Conservation (phyloP, 23 red algal species). For the Gracilaria domingensis region DNA sequence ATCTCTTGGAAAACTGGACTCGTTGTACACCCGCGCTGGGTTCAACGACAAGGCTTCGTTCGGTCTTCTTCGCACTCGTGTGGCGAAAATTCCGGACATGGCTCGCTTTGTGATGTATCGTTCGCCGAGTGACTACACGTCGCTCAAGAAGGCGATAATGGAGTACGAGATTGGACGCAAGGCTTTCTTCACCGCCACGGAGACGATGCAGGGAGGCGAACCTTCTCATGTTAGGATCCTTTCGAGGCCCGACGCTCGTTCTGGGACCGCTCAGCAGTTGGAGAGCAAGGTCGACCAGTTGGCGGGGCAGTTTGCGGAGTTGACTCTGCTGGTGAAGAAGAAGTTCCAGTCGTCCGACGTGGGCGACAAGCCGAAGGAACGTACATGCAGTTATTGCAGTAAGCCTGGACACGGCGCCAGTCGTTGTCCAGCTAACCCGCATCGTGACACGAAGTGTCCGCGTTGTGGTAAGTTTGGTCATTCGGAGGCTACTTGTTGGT, state of each 20-base stretch:
- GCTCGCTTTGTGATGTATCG: too few relatives aligned
- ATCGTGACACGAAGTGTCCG: background rate
- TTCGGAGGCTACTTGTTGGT: background rate
- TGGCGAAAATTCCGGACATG: too few relatives aligned
- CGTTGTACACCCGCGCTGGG: too few relatives aligned
- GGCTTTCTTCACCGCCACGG: too few relatives aligned
- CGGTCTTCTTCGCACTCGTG: too few relatives aligned
- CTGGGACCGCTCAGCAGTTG: background rate
- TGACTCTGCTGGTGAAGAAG: background rate
- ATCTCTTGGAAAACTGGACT: too few relatives aligned
- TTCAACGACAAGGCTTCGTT: too few relatives aligned
- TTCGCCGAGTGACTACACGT: too few relatives aligned
- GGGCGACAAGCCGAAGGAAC: too few relatives aligned
- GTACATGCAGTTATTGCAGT: background rate
- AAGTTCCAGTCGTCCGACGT: background rate
- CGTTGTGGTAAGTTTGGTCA: background rate
- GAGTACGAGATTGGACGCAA: too few relatives aligned
- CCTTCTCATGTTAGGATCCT: background rate
- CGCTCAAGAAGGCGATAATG: too few relatives aligned
- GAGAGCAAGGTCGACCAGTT: background rate
- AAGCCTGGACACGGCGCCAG: background rate
- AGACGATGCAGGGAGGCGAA: background rate
- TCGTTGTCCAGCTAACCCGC: background rate
- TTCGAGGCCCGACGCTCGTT: background rate
- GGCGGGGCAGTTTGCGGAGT: background rate